Evolutionary conservation across 2,329 filamentous ascomycete species (phyloP), one percentile per base, ranked within the genome.

Genomic region (Acrocalymma vagum): DNA sequence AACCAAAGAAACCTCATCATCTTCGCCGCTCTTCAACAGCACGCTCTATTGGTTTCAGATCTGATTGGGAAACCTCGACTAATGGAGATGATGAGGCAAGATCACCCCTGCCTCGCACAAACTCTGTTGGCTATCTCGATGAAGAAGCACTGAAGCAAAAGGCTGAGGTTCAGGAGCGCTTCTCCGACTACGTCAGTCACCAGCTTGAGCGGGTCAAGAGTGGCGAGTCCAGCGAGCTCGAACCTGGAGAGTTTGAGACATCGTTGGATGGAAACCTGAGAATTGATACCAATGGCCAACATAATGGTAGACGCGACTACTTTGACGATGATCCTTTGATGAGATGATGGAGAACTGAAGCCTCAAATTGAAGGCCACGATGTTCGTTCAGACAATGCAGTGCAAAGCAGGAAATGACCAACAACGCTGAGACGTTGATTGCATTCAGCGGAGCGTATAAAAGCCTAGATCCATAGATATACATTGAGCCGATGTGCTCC

Each of bases 11-110:
- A 53, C 74, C 60, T 53, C 79, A 79, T 14, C 75, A 77, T 13
- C 77, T 93, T 56, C 86, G 90, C 24, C 85, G 90, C 40, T 91
- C 88, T 4, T 93, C 90, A 4, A 92, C 89, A 0, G 84, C 83
- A 28, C 84, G 93, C 26, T 95, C 90, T 31, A 91, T 97, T 42
- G 88, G 90, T 23, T 84, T 84, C 38, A 84, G 90, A 37, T 94
- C 88, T 64, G 91, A 95, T 71, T 95, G 76, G 58, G 76, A 78
- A 43, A 75, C 42, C 55, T 74, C 45, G 52, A 58, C 47, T 23
- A 63, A 67, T 30, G 65, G 60, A 16, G 66, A 69, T 11, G 65
- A 67, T 4, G 58, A 58, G 1, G 29, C 47, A 11, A 36, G 31
- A 16, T 50, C 52, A 27, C 63, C 64, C 9, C 43, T 60, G 27